A percentile compares a stretch with the other conserved stretches of the same genome.
phyloP scores from a whole-genome alignment of 1,139 yeast genomes.

The Spathaspora jeffriesii region DNA sequence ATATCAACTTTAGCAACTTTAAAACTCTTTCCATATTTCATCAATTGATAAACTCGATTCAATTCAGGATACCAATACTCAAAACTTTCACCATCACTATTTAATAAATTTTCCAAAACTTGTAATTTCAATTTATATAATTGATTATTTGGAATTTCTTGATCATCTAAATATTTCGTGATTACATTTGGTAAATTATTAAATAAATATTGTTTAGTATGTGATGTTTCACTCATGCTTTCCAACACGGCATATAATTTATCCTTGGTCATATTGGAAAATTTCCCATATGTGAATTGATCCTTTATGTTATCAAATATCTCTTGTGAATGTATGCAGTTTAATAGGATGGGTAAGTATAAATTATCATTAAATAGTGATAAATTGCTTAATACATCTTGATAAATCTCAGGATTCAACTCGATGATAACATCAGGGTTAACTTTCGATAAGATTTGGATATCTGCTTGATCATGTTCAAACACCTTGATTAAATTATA shows the following conservation, averaged over 20 bases:
- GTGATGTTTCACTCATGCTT: conserved; percentile 21
- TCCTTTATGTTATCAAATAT: conserved; percentile 21
- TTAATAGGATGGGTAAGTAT: conserved; percentile 31
- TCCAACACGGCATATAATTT: conserved; percentile 23
- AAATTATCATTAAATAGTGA: conserved; percentile 20
- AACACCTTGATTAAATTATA: conserved; percentile 18
- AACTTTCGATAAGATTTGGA: conserved; percentile 21
- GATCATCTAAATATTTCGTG: conserved; percentile 19
- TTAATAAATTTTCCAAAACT: conserved; percentile 23
- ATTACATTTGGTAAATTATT: conserved; percentile 28
- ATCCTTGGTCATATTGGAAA: conserved; percentile 27
- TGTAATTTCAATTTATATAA: conserved; percentile 28
- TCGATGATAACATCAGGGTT: conserved; percentile 21
- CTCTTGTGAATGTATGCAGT: conserved; percentile 20
- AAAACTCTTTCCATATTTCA: conserved; percentile 32
- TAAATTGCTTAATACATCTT: conserved; percentile 16
- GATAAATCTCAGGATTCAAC: conserved; percentile 15
- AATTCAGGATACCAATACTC: conserved; percentile 29
- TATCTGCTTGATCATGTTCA: conserved; percentile 19
- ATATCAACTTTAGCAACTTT: conserved; percentile 27
- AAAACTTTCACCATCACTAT: conserved; percentile 14
- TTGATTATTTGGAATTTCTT: conserved; percentile 19
- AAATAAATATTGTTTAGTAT: conserved; percentile 27
- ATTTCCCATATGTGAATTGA: conserved; percentile 17
- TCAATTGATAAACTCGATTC: conserved; percentile 19